phyloP scores from a whole-genome alignment of 768 basidiomycete genomes.

The Termitomyces sp. region DNA sequence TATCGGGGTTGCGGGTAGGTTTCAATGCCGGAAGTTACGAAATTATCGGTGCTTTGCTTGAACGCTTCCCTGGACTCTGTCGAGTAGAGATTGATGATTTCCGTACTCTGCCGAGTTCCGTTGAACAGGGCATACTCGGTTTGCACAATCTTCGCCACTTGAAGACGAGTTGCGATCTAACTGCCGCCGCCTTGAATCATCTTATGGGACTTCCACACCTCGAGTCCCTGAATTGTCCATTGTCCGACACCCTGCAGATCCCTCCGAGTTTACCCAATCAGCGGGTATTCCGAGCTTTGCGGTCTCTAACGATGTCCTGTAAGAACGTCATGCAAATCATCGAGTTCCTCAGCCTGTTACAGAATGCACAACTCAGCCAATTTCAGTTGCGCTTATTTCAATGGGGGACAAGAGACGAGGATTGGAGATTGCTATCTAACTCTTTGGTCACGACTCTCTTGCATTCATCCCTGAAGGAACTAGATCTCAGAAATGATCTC shows the following conservation, averaged over 20 bases:
- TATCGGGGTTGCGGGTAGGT: neutral
- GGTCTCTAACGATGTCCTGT: neutral
- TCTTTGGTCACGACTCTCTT: neutral
- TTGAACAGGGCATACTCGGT: neutral
- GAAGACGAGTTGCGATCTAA: neutral
- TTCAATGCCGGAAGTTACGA: neutral
- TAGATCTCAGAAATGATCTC: too few species aligned
- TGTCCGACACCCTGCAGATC: neutral
- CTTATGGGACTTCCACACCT: neutral
- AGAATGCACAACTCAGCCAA: neutral
- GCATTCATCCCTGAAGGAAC: neutral
- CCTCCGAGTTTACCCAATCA: neutral
- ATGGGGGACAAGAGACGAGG: neutral
- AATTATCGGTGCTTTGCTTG: neutral
- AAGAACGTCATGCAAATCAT: neutral
- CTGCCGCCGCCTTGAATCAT: neutral
- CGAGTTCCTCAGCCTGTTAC: neutral
- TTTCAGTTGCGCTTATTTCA: neutral
- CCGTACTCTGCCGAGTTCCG: neutral
- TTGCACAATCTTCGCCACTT: neutral
- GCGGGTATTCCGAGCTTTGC: neutral
- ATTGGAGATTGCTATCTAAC: neutral
- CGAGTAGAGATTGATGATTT: neutral
- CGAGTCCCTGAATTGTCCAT: neutral
- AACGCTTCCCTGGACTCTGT: neutral